Conservation (phyloP, 1,284 basidiomycete species). For the Irpex sp. region DNA sequence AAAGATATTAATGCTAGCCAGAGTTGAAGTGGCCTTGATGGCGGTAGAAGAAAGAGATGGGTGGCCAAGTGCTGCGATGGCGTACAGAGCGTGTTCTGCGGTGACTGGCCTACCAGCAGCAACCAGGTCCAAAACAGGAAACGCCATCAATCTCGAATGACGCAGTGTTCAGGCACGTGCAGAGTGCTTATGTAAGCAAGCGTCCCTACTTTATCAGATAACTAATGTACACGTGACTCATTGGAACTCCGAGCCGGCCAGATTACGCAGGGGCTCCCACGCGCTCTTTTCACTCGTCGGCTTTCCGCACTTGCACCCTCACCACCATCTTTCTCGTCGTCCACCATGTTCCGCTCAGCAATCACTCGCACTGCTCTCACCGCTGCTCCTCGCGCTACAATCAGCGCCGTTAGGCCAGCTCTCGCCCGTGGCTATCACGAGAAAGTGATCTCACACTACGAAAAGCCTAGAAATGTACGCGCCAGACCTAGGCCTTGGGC, state of each 20-base stretch:
- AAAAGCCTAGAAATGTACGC: slow-evolving; percentile 89
- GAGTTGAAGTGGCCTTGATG: neutral
- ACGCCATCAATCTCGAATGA: neutral
- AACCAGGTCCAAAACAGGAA: neutral
- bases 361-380: slow-evolving; percentile 48
- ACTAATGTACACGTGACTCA: neutral
- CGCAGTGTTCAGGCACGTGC: neutral
- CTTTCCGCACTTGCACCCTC: slow-evolving; percentile 17
- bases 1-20: neutral
- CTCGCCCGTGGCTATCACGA: slow-evolving; percentile 79
- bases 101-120: neutral
- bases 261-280: slow-evolving; percentile 1
- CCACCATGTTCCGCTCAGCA: slow-evolving; percentile 67
- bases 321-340: slow-evolving; percentile 25
- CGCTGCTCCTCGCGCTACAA: slow-evolving; percentile 38
- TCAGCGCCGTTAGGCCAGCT: slow-evolving; percentile 40
- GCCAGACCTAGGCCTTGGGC: slow-evolving; percentile 20
- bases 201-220: neutral
- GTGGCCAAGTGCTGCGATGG: neutral
- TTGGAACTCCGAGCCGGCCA: neutral
- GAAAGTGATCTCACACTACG: slow-evolving; percentile 95
- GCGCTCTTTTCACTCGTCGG: slow-evolving; percentile 12
- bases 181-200: neutral
- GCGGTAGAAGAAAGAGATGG: slow-evolving; percentile 24
- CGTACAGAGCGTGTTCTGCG: neutral